phyloP scores from a whole-genome alignment of 306 rosid species.

The Vicia faba region DNA sequence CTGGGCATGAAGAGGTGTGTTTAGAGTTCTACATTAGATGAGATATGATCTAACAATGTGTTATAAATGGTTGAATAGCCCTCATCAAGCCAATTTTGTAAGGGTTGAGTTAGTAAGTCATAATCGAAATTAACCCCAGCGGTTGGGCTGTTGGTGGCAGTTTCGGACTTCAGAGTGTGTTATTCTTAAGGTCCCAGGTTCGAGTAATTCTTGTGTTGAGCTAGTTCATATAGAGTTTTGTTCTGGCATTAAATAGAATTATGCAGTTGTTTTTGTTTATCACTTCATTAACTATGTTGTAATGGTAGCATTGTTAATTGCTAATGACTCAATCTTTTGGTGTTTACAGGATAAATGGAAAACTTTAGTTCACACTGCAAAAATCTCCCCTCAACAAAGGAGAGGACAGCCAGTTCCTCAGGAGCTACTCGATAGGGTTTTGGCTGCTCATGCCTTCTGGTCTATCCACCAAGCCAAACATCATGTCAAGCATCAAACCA shows the following conservation, averaged over 20 bases:
- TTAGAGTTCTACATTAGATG: not conserved
- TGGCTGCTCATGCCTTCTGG: constrained; percentile 89
- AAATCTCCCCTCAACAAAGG: constrained; percentile 86
- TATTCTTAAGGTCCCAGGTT: too few relatives aligned
- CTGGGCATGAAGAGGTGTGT: not conserved
- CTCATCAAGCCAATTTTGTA: too few relatives aligned
- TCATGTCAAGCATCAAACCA: constrained; percentile 55
- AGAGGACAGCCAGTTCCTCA: constrained; percentile 96
- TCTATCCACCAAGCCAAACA: constrained; percentile 75
- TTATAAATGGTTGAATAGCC: too few relatives aligned
- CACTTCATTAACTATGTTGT: not conserved
- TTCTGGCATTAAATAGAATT: not conserved
- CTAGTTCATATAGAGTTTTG: too few relatives aligned
- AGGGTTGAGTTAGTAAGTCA: too few relatives aligned
- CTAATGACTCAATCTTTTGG: constrained; percentile 12
- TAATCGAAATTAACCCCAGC: too few relatives aligned
- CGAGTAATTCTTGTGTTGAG: too few relatives aligned
- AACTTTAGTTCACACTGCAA: constrained; percentile 92
- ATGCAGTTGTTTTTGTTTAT: not conserved
- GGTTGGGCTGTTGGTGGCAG: too few relatives aligned
- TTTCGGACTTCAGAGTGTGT: too few relatives aligned
- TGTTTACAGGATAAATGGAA: constrained; percentile 88
- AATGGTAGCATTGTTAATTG: constrained; percentile 2
- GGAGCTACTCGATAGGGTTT: constrained; percentile 79
- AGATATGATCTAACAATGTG: not conserved